A percentile compares a stretch with the other conserved stretches of the same genome.
Conservation (phyloP, 495 filamentous ascomycete genomes). For the Tuber calosporum region DNA sequence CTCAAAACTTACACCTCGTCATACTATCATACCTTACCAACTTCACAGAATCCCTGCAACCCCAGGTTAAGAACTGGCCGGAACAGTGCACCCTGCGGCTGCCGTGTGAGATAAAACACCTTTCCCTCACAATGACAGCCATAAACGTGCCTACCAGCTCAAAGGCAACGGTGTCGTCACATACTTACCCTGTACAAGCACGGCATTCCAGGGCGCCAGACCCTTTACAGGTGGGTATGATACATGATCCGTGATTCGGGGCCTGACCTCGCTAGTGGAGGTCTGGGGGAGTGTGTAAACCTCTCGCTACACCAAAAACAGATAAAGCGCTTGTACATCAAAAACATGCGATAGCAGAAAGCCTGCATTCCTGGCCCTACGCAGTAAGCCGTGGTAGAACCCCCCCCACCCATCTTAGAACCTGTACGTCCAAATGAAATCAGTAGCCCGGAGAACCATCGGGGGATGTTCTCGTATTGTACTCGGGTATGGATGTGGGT, state of each 20-base stretch:
- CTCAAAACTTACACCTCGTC: neutral
- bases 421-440: neutral
- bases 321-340: neutral
- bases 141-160: neutral
- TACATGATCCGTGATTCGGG: neutral
- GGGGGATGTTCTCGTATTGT: neutral
- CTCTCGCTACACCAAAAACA: neutral
- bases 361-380: neutral
- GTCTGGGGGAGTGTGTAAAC: neutral
- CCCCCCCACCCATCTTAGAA: neutral
- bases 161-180: neutral
- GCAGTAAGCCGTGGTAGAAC: neutral
- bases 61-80: neutral
- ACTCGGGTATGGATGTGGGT: too few species aligned
- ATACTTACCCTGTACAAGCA: neutral
- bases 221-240: neutral
- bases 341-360: neutral
- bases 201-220: neutral
- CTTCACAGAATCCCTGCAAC: neutral
- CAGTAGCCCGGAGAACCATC: neutral
- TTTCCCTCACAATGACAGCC: neutral
- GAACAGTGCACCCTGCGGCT: neutral
- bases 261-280: neutral
- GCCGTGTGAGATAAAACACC: neutral
- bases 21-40: neutral